These are phyloP conservation scores for Kitagawia praeruptora DNA, from an alignment of 129 eudicot species.

Conservation along the genomic window DNA sequence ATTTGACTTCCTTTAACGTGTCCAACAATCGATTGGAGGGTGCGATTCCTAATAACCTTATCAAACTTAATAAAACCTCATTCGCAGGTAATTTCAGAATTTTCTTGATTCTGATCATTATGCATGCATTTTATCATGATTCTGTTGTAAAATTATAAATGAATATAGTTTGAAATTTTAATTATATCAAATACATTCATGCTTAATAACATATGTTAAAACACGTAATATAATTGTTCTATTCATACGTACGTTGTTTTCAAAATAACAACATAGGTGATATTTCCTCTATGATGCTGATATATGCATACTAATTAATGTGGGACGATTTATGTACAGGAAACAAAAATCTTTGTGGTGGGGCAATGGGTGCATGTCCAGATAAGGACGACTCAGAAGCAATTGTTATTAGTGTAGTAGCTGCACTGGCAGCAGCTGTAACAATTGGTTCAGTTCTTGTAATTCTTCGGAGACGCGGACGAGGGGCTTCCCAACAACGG, in stretches of 20 bases:
- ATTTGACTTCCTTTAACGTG: conserved; percentile 27
- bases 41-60: conserved; percentile 45
- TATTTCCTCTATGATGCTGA: background rate
- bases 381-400: background rate
- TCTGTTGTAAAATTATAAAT: too few species aligned
- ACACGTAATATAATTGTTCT: too few species aligned
- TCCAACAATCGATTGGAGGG: conserved; percentile 60
- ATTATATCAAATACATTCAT: too few species aligned
- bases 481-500: background rate
- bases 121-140: background rate
- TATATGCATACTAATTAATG: background rate
- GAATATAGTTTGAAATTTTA: too few species aligned
- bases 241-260: too few species aligned
- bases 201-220: too few species aligned
- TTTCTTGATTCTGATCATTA: background rate
- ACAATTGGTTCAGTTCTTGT: conserved; percentile 10
- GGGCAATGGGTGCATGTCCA: conserved; percentile 18
- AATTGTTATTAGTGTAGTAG: conserved; percentile 8
- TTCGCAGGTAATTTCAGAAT: conserved; percentile 33
- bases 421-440: conserved; percentile 11
- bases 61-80: conserved; percentile 19
- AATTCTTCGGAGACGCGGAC: conserved; percentile 17
- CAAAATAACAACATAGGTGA: background rate
- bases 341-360: conserved; percentile 31
- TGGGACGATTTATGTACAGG: conserved; percentile 15